Conservation (phyloP, 2,329 filamentous ascomycete genomes). For the Pyricularia pennisetigena region DNA sequence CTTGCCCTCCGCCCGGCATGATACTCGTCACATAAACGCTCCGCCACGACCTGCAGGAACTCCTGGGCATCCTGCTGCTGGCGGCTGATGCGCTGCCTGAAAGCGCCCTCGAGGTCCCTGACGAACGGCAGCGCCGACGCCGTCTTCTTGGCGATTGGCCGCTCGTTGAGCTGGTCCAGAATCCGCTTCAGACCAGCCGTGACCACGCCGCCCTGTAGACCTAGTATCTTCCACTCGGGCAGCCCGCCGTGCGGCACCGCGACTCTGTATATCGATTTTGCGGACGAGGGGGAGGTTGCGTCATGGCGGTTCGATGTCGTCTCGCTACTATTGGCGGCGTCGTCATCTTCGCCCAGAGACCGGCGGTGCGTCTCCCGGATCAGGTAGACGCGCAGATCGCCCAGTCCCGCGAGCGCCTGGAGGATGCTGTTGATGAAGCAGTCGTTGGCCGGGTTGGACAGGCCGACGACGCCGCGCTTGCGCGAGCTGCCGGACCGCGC, state of each 20-base stretch:
- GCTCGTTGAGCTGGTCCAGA: slow-evolving; percentile 83
- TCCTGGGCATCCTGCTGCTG: slow-evolving; percentile 98
- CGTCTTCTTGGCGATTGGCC: slow-evolving; percentile 87
- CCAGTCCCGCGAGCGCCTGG: slow-evolving; percentile 83
- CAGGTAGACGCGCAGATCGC: slow-evolving; percentile 81
- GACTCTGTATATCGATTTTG: not conserved
- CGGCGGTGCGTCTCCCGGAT: slow-evolving; percentile 86
- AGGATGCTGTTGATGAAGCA: slow-evolving; percentile 96
- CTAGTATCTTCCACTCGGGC: slow-evolving; percentile 51
- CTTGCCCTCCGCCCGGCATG: slow-evolving; percentile 73
- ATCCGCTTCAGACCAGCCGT: slow-evolving; percentile 87
- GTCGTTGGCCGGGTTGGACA: slow-evolving; percentile 87
- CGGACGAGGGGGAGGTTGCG: slow-evolving; percentile 2
- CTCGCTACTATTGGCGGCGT: not conserved
- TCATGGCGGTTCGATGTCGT: not conserved
- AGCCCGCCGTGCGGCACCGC: slow-evolving; percentile 16
- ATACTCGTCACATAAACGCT: slow-evolving; percentile 89
- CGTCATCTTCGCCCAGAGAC: slow-evolving; percentile 48
- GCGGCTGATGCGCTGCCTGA: slow-evolving; percentile 80
- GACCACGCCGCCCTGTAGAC: slow-evolving; percentile 71
- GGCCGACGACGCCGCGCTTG: slow-evolving; percentile 81
- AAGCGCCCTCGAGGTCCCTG: slow-evolving; percentile 71
- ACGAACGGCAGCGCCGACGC: slow-evolving; percentile 85
- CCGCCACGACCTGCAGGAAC: slow-evolving; percentile 87
- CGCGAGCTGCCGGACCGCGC: slow-evolving; percentile 28